Conservation (phyloP, 805 yeast species). For the Yamadazyma akitaensis region DNA sequence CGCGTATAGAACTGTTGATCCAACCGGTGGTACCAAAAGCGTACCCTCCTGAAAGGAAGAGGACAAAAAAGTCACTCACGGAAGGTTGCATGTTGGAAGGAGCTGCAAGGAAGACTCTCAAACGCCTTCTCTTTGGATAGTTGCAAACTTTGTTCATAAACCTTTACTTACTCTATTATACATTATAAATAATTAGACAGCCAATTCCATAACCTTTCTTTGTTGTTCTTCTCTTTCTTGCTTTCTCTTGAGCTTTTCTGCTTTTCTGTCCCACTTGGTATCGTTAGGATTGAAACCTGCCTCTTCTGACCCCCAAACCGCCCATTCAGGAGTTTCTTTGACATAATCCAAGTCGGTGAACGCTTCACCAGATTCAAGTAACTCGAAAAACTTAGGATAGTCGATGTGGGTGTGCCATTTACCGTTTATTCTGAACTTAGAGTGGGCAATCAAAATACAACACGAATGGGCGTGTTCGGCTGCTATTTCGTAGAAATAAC, state of each 20-base stretch:
- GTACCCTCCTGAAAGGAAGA: too few species aligned
- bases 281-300: conserved; percentile 93
- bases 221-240: conserved; percentile 31
- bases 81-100: too few species aligned
- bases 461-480: conserved; percentile 96
- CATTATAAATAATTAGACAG: conserved; percentile 2
- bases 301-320: conserved; percentile 77
- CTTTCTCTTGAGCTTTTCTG: conserved; percentile 51
- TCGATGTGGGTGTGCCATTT: conserved; percentile 90
- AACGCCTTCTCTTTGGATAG: not conserved
- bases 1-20: not conserved
- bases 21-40: too few species aligned
- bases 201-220: conserved; percentile 5
- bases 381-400: conserved; percentile 69
- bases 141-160: not conserved
- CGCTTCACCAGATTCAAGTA: conserved; percentile 59
- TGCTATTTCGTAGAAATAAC: conserved; percentile 75
- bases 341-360: conserved; percentile 81
- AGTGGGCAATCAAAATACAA: conserved; percentile 80
- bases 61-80: too few species aligned
- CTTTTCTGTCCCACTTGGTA: conserved; percentile 61
- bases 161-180: not conserved
- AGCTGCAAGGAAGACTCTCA: too few species aligned
- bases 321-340: conserved; percentile 85
- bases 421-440: conserved; percentile 62